Evolutionary conservation across 352 stramenopile species (phyloP), one percentile per base, ranked within the genome.

Genomic region (Plasmopara halstedii): DNA sequence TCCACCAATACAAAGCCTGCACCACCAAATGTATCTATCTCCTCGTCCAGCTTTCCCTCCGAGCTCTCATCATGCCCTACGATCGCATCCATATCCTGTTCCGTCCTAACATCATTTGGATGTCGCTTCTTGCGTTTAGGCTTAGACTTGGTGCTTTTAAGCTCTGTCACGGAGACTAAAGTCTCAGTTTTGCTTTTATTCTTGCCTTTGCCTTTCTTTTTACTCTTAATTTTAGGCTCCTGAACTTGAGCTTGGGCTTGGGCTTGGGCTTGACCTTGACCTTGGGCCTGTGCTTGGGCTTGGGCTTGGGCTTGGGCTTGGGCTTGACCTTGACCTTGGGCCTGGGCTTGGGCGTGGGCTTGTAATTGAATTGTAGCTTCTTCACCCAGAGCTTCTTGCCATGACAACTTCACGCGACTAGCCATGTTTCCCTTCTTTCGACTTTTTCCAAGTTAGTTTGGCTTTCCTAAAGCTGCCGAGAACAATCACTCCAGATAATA

Each of bases 1-100:
- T 76, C 59, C 8, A 76, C 38, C 33, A 80, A 32, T 4, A 76
- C 59, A 47, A 75, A 80, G 10, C 57, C 55, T 13, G 56, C 46
- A 4, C 50, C 58, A 14, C 53, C 55, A 13, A 63, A 64, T 8
- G 50, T 50, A 22, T 67, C 61, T 0, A 62, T 36, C 0, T 64
- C 45, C 1, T 42, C 45, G 3, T 65, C 56, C 19, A 59, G 25
- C 8, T 65, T 53, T 25, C 49, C 53, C 15, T 46, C 50, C 1
- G 50, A 58, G 20, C 58, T 69, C n/a, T 64, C 52, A 20, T 69
- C 53, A 41, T 60, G 57, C 40, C 50, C 53, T 14, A 37, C 58
- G 32, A 62, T 56, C 11, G 42, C 46, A 26, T 74, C 64, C 15
- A 64, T 35, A 18, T 69, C 58, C 25, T 64, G 48, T 25, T 73